phyloP scores from a whole-genome alignment of 805 yeast genomes.

The Candida montana region DNA sequence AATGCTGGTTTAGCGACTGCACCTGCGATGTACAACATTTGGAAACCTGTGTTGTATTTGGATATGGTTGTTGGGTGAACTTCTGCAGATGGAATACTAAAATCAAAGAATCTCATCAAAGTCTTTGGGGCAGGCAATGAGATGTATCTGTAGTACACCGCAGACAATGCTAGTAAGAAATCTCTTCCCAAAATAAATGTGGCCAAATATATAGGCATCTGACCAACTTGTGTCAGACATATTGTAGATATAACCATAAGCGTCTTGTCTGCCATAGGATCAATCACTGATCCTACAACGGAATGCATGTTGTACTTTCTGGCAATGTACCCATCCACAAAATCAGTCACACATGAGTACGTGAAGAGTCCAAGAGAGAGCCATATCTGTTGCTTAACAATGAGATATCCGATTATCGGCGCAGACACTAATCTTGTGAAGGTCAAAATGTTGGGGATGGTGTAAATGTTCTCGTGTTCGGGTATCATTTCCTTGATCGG shows the following conservation, averaged over 20 bases:
- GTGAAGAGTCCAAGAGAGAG: slow-evolving; percentile 70
- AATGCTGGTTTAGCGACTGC: slow-evolving; percentile 53
- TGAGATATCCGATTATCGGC: slow-evolving; percentile 78
- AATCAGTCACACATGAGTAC: slow-evolving; percentile 87
- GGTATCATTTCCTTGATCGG: slow-evolving; percentile 27
- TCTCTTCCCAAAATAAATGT: slow-evolving; percentile 80
- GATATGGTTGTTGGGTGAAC: slow-evolving; percentile 85
- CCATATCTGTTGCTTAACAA: slow-evolving; percentile 56
- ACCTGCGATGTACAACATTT: slow-evolving; percentile 79
- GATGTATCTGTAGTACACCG: slow-evolving; percentile 63
- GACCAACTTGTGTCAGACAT: slow-evolving; percentile 60
- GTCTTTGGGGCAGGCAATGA: slow-evolving; percentile 78
- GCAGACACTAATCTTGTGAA: slow-evolving; percentile 73
- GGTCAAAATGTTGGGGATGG: slow-evolving; percentile 84
- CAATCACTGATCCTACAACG: slow-evolving; percentile 83
- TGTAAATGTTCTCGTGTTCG: slow-evolving; percentile 59
- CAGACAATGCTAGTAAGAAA: slow-evolving; percentile 62
- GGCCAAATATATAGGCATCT: slow-evolving; percentile 69
- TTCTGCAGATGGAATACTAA: slow-evolving; percentile 74
- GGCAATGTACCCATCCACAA: slow-evolving; percentile 89
- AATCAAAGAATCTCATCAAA: slow-evolving; percentile 66
- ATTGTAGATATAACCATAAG: slow-evolving; percentile 83
- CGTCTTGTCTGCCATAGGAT: slow-evolving; percentile 92
- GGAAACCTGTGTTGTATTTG: slow-evolving; percentile 85
- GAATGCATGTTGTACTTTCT: slow-evolving; percentile 71